phyloP scores from a whole-genome alignment of 108 stramenopile species.

The Ochromonas danica region DNA sequence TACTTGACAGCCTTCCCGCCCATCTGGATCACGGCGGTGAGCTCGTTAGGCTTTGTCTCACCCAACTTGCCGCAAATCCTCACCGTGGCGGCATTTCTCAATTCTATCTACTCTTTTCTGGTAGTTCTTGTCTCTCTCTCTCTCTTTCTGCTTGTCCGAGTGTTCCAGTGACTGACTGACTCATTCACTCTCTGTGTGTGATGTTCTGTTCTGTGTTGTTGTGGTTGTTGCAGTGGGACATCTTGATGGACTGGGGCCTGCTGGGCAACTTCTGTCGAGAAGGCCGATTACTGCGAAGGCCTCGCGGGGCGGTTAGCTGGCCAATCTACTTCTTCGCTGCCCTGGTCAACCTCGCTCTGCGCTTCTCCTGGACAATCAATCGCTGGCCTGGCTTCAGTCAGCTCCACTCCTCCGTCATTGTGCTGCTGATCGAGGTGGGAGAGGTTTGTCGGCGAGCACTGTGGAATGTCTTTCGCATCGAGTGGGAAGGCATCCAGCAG shows the following conservation, averaged over 20 bases:
- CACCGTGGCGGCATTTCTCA: not conserved
- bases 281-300: not conserved
- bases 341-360: not conserved
- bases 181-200: not conserved
- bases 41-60: not conserved
- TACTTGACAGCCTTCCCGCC: slow-evolving; percentile 30
- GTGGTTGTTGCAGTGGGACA: slow-evolving; percentile 8
- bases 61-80: not conserved
- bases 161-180: not conserved
- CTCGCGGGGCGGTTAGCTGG: not conserved
- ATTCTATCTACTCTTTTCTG: slow-evolving; percentile 30
- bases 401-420: slow-evolving; percentile 23
- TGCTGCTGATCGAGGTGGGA: slow-evolving; percentile 21
- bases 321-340: not conserved
- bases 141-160: not conserved
- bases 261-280: slow-evolving; percentile 24
- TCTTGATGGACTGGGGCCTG: slow-evolving; percentile 33
- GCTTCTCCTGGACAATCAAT: slow-evolving; percentile 31
- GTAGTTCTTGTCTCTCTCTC: not conserved
- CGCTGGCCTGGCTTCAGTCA: not conserved
- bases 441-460: slow-evolving; percentile 20
- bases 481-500: slow-evolving; percentile 12
- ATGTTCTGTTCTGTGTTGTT: slow-evolving; percentile 3
- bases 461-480: slow-evolving; percentile 33
- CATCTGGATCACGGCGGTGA: slow-evolving; percentile 13